Evolutionary conservation across 129 eudicot species (phyloP), one percentile per base, ranked within the genome.

Genomic region (Centaurea solstitialis): DNA sequence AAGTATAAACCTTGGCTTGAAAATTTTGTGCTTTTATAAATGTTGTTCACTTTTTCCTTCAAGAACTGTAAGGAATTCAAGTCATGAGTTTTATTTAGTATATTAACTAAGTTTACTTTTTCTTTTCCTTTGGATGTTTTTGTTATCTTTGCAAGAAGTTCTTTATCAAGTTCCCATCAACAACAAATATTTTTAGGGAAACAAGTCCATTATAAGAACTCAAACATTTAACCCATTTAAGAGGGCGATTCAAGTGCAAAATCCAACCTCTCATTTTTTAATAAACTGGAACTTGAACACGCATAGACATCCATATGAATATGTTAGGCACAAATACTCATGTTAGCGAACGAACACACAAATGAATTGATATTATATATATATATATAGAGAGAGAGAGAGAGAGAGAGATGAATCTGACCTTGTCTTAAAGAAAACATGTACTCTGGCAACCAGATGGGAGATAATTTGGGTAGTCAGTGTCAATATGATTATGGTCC

Each of bases 361-460:
- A 13, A 77, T 1, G 22, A 57, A 57, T 57, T 15, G 37, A 33
- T 33, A 33, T 33, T 33, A 33, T 33, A 33, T 1, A 77, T 15
- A 28, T 13, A 50, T 15, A 30, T 66, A 72, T 11, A 62, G 18
- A 73, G 15, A 38, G 45, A 61, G 76, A 68, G 76, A 21, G 72
- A 68, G 81, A 76, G 72, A 79, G 82, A 75, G 79, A 75, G 79
- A 76, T 26, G 57, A 50, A 87, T 57, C 88, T 87, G 72, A 91
- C 99, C 95, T 35, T 81, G 82, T 91, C 89, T 85, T 93, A 87
- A 93, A 64, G 80, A 88, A 86, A 70, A 89, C 91, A 78, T 93
- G 92, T 78, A 79, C 81, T 40, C 82, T 85, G 75, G 97, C 97
- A 86, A 85, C 87, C 75, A 72, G 61, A 73, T 91, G 88, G 77